Evolutionary conservation across 768 basidiomycete species (phyloP).

Genomic region (Auriculariales sp.): DNA sequence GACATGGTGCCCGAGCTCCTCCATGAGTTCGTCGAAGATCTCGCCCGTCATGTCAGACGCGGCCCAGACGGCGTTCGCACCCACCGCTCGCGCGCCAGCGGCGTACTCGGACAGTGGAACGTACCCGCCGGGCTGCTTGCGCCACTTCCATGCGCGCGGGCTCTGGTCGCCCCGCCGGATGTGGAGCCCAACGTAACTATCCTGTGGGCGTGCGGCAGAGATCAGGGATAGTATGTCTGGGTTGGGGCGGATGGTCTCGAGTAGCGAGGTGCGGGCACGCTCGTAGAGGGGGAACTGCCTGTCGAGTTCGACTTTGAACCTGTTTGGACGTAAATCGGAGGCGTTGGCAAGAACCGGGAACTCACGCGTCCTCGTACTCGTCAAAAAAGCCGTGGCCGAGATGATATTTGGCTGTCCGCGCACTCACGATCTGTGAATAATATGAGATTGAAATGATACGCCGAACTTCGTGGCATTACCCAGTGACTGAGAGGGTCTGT

Average conservation of each 20-base stretch:
- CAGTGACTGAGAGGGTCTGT: slow-evolving; percentile 36
- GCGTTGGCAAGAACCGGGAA: slow-evolving; percentile 7
- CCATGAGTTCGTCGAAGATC: slow-evolving; percentile 25
- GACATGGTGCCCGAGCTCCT: slow-evolving; percentile 20
- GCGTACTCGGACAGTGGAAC: slow-evolving; percentile 38
- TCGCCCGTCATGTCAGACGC: slow-evolving; percentile 45
- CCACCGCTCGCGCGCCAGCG: slow-evolving; percentile 20
- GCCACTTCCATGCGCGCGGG: slow-evolving; percentile 29
- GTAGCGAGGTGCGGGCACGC: slow-evolving; percentile 30
- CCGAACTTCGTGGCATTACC: slow-evolving; percentile 26
- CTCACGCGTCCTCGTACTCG: slow-evolving; percentile 50
- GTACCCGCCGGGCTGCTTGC: slow-evolving; percentile 20
- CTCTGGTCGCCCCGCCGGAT: slow-evolving; percentile 47
- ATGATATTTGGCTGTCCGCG: slow-evolving; percentile 51
- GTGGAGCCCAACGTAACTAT: slow-evolving; percentile 44
- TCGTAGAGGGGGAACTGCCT: slow-evolving; percentile 42
- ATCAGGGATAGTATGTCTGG: slow-evolving; percentile 31
- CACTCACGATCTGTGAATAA: slow-evolving; percentile 43
- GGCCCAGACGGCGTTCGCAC: slow-evolving; percentile 34
- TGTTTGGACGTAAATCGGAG: neutral
- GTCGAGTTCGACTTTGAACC: slow-evolving; percentile 14
- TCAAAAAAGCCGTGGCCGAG: slow-evolving; percentile 40
- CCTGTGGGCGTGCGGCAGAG: slow-evolving; percentile 29
- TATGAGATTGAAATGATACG: neutral
- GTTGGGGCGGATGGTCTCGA: slow-evolving; percentile 39